A percentile compares a stretch with the other conserved stretches of the same genome.
phyloP scores from a whole-genome alignment of 768 basidiomycete species.

The Suillus occidentalis region DNA sequence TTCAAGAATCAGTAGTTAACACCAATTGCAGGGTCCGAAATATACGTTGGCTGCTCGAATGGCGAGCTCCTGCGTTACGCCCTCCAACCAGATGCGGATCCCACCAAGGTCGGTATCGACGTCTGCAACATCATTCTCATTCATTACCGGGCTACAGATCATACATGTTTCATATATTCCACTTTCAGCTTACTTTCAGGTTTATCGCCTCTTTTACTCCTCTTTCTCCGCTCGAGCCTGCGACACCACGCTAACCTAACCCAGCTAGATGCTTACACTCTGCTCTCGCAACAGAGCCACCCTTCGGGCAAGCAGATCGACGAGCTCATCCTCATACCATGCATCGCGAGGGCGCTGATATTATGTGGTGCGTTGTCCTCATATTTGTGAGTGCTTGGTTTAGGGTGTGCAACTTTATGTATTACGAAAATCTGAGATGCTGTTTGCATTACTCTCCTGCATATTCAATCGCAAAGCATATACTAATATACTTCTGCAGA shows the following conservation, averaged over 20 bases:
- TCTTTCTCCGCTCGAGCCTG: background rate
- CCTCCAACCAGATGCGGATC: constrained; percentile 54
- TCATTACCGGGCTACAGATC: too few species aligned
- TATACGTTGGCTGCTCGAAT: constrained; percentile 85
- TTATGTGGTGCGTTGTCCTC: constrained; percentile 57
- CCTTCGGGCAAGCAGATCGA: constrained; percentile 73
- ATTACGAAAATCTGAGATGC: background rate
- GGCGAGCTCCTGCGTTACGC: constrained; percentile 83
- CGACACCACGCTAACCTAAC: background rate
- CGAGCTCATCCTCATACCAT: constrained; percentile 77
- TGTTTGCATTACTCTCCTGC: background rate
- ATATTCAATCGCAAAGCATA: background rate
- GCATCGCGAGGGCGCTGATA: constrained; percentile 71
- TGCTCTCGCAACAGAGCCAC: constrained; percentile 68
- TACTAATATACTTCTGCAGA: constrained; percentile 34
- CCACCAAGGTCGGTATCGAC: constrained; percentile 41
- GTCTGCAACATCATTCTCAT: background rate
- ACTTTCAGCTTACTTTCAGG: background rate
- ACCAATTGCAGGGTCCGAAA: constrained; percentile 63
- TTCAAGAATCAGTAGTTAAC: constrained; percentile 1
- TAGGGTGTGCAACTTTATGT: background rate
- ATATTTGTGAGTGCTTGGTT: constrained; percentile 1
- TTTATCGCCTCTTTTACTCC: background rate
- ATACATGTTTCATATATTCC: background rate
- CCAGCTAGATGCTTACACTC: constrained; percentile 60